phyloP scores from a whole-genome alignment of 495 filamentous ascomycete species.

The Sordaria brevicollis region DNA sequence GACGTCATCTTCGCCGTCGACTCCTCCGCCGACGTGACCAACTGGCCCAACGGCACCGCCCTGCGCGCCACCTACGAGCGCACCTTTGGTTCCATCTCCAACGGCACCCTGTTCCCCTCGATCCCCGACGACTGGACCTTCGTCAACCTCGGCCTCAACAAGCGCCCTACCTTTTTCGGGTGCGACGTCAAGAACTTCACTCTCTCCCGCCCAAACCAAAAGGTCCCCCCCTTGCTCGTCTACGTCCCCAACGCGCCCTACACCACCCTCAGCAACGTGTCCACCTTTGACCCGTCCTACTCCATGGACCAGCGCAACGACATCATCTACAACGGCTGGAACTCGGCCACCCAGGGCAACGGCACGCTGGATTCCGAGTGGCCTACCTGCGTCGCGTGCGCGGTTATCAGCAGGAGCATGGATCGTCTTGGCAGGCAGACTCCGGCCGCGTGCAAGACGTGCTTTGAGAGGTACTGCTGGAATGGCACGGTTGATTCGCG shows the following conservation, averaged over 20 bases:
- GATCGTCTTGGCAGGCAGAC: constrained; percentile 53
- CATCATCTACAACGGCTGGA: constrained; percentile 76
- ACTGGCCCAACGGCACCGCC: constrained; percentile 83
- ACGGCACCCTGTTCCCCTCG: constrained; percentile 75
- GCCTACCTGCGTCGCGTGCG: constrained; percentile 77
- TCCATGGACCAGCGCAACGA: constrained; percentile 53
- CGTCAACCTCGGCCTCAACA: constrained; percentile 77
- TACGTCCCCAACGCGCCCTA: constrained; percentile 90
- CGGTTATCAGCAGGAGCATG: constrained; percentile 68
- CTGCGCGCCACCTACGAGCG: constrained; percentile 79
- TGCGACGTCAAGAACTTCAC: constrained; percentile 66
- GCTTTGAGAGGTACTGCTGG: constrained; percentile 85
- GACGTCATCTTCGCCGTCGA: constrained; percentile 93
- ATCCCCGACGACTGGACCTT: constrained; percentile 82
- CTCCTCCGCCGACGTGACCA: constrained; percentile 66
- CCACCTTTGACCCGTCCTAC: constrained; percentile 59
- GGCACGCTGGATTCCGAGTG: constrained; percentile 60
- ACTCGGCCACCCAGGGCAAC: constrained; percentile 74
- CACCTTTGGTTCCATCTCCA: constrained; percentile 50
- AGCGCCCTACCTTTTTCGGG: constrained; percentile 83
- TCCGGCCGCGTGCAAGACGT: constrained; percentile 57
- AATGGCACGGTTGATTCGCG: constrained; percentile 52
- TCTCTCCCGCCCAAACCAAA: constrained; percentile 6
- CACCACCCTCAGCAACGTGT: constrained; percentile 57
- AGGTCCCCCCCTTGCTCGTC: constrained; percentile 59